Base-by-base conservation (phyloP, 169 alveolate species). In the Plasmodium adleri region DNA sequence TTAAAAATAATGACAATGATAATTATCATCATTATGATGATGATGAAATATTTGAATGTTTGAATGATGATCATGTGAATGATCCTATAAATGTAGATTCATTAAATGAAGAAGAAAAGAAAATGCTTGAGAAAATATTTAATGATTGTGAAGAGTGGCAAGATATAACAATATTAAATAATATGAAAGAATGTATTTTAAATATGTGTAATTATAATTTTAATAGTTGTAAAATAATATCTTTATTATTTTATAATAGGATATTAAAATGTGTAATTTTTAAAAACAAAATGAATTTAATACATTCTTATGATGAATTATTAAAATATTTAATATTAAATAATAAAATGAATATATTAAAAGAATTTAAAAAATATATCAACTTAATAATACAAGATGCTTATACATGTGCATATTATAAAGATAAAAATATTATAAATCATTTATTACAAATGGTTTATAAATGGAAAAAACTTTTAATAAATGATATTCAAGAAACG, bases 401-500 rank as follows among this genome's bases (percentile, higher is more conserved):
- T 7, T 86, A 86, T 56, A 86, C 92, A 6, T 86, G 92, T 72
- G 86, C 92, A 9, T 86, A 86, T 62, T 86, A 86, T 67, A 86
- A 86, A 72, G 92, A 86, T 45, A 62, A 72, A 17, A 73, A 66
- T 26, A n/a, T 87, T 7, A 72, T 86, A 58, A 86, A 63, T 72
- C 43, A 58, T n/a, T 74, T 86, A 47, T 22, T 86, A 45, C 86
- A 86, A 64, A 86, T 72, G 22, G 92, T 86, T 32, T 47, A 86
- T 54, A 26, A 26, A 5, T 86, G 86, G 92, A 58, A 50, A 39
- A 87, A 70, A 20, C 24, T 72, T 12, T 1, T 12, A 32, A 64
- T 86, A 32, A 86, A 73, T 9, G 63, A 86, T 72, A 10, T 47
- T 45, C 62, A 72, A 6, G 92, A 86, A 39, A 86, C 63, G 1